Base-by-base conservation (phyloP, 148 eudicot species). In the Vaccinium myrtillus region DNA sequence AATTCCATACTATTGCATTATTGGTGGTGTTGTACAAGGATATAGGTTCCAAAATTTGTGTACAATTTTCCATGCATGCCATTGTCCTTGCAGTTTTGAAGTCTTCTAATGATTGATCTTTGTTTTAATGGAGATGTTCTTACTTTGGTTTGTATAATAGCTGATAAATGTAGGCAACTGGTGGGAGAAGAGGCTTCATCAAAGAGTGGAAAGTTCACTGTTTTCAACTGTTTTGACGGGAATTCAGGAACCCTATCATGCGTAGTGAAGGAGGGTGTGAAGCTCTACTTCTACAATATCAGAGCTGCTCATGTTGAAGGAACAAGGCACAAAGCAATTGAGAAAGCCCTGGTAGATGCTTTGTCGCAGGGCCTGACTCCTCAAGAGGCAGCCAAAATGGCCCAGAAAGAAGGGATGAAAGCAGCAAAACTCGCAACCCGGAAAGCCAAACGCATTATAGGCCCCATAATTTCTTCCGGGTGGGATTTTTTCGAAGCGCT, bases 401-500 rank as follows among this genome's bases (percentile, higher is more conserved):
- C 95, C 36, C 90, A 91, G 65, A 89, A 89, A 88, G 94, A 88
- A 84, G 98, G 95, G 70, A 87, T 86, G 61, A 93, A 93, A 83
- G 97, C 98, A 2, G 98, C 96, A 10, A 93, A 92, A 83, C 54
- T 91, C 18, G 98, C 98, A 12, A 87, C 91, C 48, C 86, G 92
- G 21, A 59, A 93, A 87, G 91, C 88, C 76, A 94, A 92, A 73
- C 91, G 94, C 78, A 90, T 94, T 5, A 90, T 89, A 18, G 98
- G 95, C 11, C 98, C 98, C 1, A 87, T 95, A 23, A 84, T 95
- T 78, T 89, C 96, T 46, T 88, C 93, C 1, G 98, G 92, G 11
- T 94, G 95, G 98, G 98, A 95, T 87, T 94, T 95, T 84, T 93
- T 95, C 59, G 98, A 94, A 89, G 95, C 98, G 36, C 75, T 94